Base-by-base conservation (phyloP, 495 filamentous ascomycete species). In the Penicillium fimorum region DNA sequence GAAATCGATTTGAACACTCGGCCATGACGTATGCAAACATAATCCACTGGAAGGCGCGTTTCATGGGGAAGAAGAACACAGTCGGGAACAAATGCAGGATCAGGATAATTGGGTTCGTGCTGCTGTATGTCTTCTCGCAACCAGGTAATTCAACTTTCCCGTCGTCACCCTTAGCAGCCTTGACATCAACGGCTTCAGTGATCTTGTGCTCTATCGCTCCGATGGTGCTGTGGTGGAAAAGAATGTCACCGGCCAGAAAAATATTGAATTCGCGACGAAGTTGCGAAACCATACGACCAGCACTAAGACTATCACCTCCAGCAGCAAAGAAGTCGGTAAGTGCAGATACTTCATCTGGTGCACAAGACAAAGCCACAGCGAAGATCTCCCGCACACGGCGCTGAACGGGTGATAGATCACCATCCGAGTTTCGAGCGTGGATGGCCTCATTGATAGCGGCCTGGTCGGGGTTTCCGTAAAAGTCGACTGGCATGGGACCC, bases 251-350 rank as follows among this genome's bases (percentile, higher is more conserved):
- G 6, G 75, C 64, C 4, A 77, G 54, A 24, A 65, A 65, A 3
- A 73, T 50, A 27, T 56, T 53, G 15, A 76, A 75, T 42, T 72
- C 63, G 24, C 64, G 64, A 30, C 76, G 70, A 15, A 79, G 60
- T 2, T 62, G 48, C 0, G 76, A 76, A 15, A 77, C 57, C 5
- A 79, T 61, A 38, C 64, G 67, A 18, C 76, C 76, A 18, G 76
- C 76, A 15, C 57, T 62, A 8, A 79, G 60, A 53, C 76, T 78
- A 37, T 77, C 71, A 37, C 76, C 76, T 3, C 76, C 76, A 22
- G 76, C 66, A 8, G 69, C 64, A 59, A 79, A 78, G 47, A 79
- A 79, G 52, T 75, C 67, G 1, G 69, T 68, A 5, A 60, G 27
- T 1, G 45, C 37, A 55, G 25, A 76, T 61, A 17, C 35, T 38